phyloP scores from a whole-genome alignment of 225 moss, liverwort and hornwort species.

The Marchantia paleacea region DNA sequence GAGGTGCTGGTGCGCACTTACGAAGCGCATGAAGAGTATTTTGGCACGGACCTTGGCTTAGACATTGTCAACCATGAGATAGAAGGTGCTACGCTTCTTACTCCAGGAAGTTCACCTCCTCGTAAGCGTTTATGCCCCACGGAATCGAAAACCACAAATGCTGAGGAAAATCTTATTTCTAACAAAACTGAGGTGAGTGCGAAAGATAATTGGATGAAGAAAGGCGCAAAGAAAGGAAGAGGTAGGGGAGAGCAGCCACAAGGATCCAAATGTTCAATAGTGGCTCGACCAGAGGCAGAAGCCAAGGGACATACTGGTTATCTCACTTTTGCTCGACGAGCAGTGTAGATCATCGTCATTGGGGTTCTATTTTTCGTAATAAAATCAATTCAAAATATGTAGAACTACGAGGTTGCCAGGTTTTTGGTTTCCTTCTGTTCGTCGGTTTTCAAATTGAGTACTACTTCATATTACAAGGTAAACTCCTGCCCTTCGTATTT shows the following conservation, averaged over 20 bases:
- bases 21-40: constrained; percentile 75
- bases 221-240: constrained; percentile 28
- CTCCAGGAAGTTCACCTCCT: constrained; percentile 51
- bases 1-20: constrained; percentile 85
- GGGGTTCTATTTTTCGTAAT: background rate
- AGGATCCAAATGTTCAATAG: constrained; percentile 32
- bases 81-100: constrained; percentile 22
- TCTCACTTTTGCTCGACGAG: constrained; percentile 81
- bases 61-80: constrained; percentile 37
- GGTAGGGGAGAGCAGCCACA: constrained; percentile 41
- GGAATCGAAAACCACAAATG: constrained; percentile 29
- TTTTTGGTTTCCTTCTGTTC: background rate
- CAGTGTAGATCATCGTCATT: constrained; percentile 27
- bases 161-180: background rate
- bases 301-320: constrained; percentile 97
- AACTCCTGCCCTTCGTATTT: no score
- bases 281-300: constrained; percentile 83
- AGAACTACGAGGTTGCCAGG: background rate
- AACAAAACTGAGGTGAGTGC: constrained; percentile 11
- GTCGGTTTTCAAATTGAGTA: background rate
- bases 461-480: no score
- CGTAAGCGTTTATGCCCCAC: constrained; percentile 44
- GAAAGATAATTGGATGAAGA: constrained; percentile 11
- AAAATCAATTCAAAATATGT: background rate
- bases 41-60: constrained; percentile 39